A percentile compares a stretch with the other conserved stretches of the same genome.
These are phyloP conservation scores for Beauveria scarabaeidicola DNA, from an alignment of 2,329 filamentous ascomycete genomes.

Conservation along the genomic window DNA sequence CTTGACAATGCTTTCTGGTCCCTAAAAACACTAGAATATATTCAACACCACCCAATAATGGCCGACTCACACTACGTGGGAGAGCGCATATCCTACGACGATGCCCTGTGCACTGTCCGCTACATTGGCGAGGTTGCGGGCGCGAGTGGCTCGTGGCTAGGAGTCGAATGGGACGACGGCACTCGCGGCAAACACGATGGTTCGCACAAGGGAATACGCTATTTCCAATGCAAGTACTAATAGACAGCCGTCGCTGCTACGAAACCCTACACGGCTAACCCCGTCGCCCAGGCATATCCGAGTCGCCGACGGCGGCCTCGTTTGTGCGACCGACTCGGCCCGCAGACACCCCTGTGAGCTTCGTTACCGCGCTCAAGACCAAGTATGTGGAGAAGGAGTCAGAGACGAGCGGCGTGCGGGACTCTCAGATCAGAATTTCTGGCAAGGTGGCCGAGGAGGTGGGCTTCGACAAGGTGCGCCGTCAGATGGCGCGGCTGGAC, in stretches of 20 bases:
- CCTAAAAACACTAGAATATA: not conserved
- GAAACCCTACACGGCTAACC: not conserved
- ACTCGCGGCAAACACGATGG: slow-evolving; percentile 85
- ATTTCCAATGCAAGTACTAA: slow-evolving; percentile 64
- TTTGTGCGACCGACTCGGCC: slow-evolving; percentile 75
- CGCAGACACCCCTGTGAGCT: slow-evolving; percentile 59
- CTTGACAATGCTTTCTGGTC: not conserved
- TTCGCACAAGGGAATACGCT: slow-evolving; percentile 65
- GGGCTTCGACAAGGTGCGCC: slow-evolving; percentile 86
- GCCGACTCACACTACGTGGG: slow-evolving; percentile 42
- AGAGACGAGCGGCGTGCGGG: slow-evolving; percentile 13
- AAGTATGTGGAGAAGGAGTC: slow-evolving; percentile 63
- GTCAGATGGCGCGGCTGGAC: slow-evolving; percentile 66
- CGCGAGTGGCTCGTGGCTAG: slow-evolving; percentile 75
- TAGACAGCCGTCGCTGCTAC: not conserved
- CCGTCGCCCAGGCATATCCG: slow-evolving; percentile 45
- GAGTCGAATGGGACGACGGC: slow-evolving; percentile 93
- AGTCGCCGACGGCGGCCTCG: slow-evolving; percentile 64
- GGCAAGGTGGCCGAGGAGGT: slow-evolving; percentile 87
- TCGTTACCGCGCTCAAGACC: slow-evolving; percentile 68
- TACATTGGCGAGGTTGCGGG: slow-evolving; percentile 71
- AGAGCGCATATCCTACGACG: slow-evolving; percentile 72
- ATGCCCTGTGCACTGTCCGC: slow-evolving; percentile 71
- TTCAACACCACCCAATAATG: slow-evolving; percentile 25
- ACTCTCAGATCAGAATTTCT: slow-evolving; percentile 54